phyloP scores from a whole-genome alignment of 257 asterid species.

The Echites panduratus region DNA sequence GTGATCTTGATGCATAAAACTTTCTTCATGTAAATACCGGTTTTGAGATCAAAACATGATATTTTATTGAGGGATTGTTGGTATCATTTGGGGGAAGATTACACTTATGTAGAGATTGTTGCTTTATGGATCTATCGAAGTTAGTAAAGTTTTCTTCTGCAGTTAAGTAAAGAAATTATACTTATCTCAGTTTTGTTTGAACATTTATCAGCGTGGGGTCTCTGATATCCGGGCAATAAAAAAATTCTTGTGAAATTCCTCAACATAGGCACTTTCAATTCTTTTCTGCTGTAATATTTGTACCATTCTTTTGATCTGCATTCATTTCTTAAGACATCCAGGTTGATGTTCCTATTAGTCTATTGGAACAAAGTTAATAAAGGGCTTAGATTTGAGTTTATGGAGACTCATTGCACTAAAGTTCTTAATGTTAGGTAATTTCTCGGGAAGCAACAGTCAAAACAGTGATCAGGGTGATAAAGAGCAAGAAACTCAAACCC shows the following conservation, averaged over 20 bases:
- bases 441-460: constrained; percentile 34
- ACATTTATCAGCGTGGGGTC: background rate
- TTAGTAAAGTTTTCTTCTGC: background rate
- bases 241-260: background rate
- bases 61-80: background rate
- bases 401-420: constrained; percentile 17
- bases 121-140: background rate
- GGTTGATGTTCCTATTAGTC: background rate
- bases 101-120: background rate
- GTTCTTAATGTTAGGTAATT: constrained; percentile 34
- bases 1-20: background rate
- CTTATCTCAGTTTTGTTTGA: background rate
- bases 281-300: background rate
- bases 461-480: constrained; percentile 27
- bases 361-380: background rate
- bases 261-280: background rate
- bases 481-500: constrained; percentile 38
- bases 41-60: background rate
- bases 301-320: background rate
- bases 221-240: background rate
- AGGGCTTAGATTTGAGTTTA: constrained; percentile 12
- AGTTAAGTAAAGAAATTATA: background rate
- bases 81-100: background rate
- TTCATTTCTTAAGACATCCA: background rate
- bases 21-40: background rate